phyloP scores from a whole-genome alignment of 345 rosid species.

The Syzygium aqueum region DNA sequence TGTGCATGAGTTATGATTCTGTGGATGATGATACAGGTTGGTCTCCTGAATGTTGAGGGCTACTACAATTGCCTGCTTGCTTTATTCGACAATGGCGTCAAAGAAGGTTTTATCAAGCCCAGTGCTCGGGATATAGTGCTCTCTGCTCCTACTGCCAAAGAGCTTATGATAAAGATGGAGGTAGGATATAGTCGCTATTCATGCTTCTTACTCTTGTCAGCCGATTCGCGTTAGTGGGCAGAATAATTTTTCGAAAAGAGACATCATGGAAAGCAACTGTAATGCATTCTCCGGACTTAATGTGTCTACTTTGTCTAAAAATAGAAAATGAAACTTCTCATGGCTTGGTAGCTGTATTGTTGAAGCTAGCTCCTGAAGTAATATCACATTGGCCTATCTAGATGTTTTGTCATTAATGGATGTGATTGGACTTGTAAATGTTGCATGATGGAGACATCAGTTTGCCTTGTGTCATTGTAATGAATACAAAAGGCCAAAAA shows the following conservation, averaged over 20 bases:
- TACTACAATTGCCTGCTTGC: slow-evolving; percentile 75
- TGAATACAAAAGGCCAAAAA: not conserved
- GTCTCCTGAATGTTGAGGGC: slow-evolving; percentile 89
- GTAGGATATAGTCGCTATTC: slow-evolving; percentile 22
- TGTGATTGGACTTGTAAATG: not conserved
- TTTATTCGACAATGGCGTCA: slow-evolving; percentile 83
- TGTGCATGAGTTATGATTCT: not conserved
- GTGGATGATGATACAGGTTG: slow-evolving; percentile 41
- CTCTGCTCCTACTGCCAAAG: slow-evolving; percentile 80
- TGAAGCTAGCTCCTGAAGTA: not conserved
- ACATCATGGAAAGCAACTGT: not conserved
- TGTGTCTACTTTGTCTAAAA: not conserved
- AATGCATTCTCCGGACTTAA: not conserved
- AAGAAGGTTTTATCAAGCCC: slow-evolving; percentile 90
- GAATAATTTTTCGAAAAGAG: not conserved
- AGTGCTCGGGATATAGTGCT: slow-evolving; percentile 72
- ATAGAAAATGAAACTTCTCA: not conserved
- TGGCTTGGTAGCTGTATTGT: not conserved
- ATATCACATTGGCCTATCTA: not conserved
- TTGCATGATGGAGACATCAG: not conserved
- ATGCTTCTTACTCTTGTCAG: not conserved
- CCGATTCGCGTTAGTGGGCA: not conserved
- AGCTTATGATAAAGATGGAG: slow-evolving; percentile 90
- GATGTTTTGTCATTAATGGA: not conserved
- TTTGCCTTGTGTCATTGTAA: not conserved